Evolutionary conservation across 2,329 filamentous ascomycete genomes (phyloP).

Genomic region (Periconia macrospinosa): DNA sequence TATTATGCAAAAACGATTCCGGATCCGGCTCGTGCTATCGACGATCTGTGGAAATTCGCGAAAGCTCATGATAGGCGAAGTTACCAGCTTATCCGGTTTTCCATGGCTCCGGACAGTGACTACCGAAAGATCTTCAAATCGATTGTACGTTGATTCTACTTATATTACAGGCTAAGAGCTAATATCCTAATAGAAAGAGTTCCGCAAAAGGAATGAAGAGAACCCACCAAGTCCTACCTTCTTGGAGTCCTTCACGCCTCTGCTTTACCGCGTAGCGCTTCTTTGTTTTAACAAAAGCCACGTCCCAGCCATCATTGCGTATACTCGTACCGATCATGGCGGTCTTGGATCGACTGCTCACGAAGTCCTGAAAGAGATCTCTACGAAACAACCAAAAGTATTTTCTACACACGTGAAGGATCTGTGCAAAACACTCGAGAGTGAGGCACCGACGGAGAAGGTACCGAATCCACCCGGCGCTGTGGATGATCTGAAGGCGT

Average conservation of each 20-base stretch:
- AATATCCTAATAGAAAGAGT: slow-evolving; percentile 62
- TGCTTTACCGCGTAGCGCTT: slow-evolving; percentile 81
- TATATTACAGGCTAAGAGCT: slow-evolving; percentile 3
- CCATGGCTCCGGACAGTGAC: slow-evolving; percentile 82
- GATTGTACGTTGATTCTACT: slow-evolving; percentile 50
- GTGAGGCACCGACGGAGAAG: slow-evolving; percentile 72
- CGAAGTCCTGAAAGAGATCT: slow-evolving; percentile 89
- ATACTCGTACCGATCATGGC: slow-evolving; percentile 80
- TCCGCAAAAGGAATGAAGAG: slow-evolving; percentile 77
- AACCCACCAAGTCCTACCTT: slow-evolving; percentile 63
- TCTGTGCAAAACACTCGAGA: slow-evolving; percentile 81
- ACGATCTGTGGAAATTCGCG: slow-evolving; percentile 86
- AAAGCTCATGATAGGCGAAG: slow-evolving; percentile 86
- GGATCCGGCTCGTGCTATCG: slow-evolving; percentile 69
- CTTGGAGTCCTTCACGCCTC: slow-evolving; percentile 76
- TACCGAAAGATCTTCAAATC: slow-evolving; percentile 89
- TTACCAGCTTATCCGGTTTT: slow-evolving; percentile 86
- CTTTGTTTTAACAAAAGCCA: slow-evolving; percentile 95
- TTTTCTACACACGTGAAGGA: slow-evolving; percentile 93
- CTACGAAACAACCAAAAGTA: slow-evolving; percentile 81
- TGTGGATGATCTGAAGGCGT: slow-evolving; percentile 92
- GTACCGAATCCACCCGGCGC: slow-evolving; percentile 70
- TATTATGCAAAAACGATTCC: slow-evolving; percentile 76
- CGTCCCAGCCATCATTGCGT: slow-evolving; percentile 84
- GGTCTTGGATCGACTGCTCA: slow-evolving; percentile 79